Conservation (phyloP, 495 filamentous ascomycete genomes). For the Aspergillus conjunctus region DNA sequence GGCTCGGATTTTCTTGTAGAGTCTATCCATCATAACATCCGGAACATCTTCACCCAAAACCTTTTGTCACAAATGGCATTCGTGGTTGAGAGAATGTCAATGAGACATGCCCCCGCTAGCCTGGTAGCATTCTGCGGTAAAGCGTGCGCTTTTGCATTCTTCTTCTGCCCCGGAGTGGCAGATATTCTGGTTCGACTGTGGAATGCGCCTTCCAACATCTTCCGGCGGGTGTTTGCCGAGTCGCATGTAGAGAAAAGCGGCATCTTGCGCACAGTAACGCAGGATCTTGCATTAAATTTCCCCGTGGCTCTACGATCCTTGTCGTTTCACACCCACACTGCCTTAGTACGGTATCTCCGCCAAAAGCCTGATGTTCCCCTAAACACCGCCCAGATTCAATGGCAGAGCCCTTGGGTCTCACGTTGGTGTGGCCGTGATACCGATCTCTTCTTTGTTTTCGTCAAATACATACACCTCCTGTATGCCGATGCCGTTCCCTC, state of each 20-base stretch:
- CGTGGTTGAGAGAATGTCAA: constrained; percentile 89
- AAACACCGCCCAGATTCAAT: constrained; percentile 70
- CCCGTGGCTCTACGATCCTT: constrained; percentile 70
- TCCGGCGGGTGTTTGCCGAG: constrained; percentile 71
- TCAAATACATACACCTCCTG: constrained; percentile 86
- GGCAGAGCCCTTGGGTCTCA: constrained; percentile 83
- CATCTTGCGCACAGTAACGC: constrained; percentile 40
- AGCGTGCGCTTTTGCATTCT: constrained; percentile 92
- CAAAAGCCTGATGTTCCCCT: constrained; percentile 68
- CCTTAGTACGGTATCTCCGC: constrained; percentile 66
- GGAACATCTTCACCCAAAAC: constrained; percentile 86
- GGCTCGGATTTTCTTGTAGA: constrained; percentile 81
- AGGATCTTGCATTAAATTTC: constrained; percentile 68
- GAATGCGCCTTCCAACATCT: constrained; percentile 63
- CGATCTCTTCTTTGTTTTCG: constrained; percentile 92
- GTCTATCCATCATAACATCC: constrained; percentile 92
- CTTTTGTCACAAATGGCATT: constrained; percentile 83
- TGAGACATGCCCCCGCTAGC: constrained; percentile 86
- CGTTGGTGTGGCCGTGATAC: constrained; percentile 90
- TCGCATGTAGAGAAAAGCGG: constrained; percentile 53
- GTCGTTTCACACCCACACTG: constrained; percentile 67
- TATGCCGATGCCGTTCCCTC: constrained; percentile 76
- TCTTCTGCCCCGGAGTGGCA: constrained; percentile 87
- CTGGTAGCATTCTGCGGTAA: constrained; percentile 93
- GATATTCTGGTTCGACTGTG: constrained; percentile 85